phyloP scores from a whole-genome alignment of 177 flowering plant species.

The Vitis hybrid region DNA sequence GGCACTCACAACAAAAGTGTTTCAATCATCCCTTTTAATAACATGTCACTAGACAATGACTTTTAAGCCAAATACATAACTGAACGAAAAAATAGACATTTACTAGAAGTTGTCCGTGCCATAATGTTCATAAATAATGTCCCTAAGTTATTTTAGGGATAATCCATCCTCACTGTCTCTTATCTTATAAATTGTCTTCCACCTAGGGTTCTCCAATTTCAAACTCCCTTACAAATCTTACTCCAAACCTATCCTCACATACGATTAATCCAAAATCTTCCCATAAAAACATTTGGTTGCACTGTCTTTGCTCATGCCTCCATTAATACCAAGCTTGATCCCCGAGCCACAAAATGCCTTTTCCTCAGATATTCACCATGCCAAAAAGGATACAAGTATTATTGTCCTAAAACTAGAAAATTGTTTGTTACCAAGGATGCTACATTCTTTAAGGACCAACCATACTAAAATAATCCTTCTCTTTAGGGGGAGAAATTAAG shows the following conservation, averaged over 20 bases:
- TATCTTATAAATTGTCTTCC: constrained; percentile 23
- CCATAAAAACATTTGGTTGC: constrained; percentile 14
- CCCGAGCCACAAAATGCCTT: constrained; percentile 7
- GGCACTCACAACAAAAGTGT: too few relatives aligned
- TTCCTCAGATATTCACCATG: constrained; percentile 14
- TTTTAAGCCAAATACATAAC: too few relatives aligned
- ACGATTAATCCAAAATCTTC: background rate
- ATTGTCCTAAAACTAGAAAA: background rate
- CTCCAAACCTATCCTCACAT: background rate
- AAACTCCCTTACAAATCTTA: constrained; percentile 6
- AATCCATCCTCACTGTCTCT: constrained; percentile 18
- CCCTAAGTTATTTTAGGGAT: constrained; percentile 22
- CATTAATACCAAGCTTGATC: constrained; percentile 5
- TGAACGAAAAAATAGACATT: background rate
- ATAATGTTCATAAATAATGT: constrained; percentile 10
- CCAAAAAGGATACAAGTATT: constrained; percentile 19
- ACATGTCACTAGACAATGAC: too few relatives aligned
- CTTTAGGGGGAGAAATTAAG: too few relatives aligned
- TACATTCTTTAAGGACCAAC: too few relatives aligned
- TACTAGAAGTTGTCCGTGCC: constrained; percentile 14
- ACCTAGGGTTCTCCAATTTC: constrained; percentile 9
- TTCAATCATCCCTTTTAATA: too few relatives aligned
- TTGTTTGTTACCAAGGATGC: background rate
- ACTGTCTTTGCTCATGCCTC: constrained; percentile 10
- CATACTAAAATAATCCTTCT: too few relatives aligned